Percentiles rank a stretch among this genome's conserved stretches.
Conservation (phyloP, 371 early-diverging fungal species). For the Zychaea mexicana region DNA sequence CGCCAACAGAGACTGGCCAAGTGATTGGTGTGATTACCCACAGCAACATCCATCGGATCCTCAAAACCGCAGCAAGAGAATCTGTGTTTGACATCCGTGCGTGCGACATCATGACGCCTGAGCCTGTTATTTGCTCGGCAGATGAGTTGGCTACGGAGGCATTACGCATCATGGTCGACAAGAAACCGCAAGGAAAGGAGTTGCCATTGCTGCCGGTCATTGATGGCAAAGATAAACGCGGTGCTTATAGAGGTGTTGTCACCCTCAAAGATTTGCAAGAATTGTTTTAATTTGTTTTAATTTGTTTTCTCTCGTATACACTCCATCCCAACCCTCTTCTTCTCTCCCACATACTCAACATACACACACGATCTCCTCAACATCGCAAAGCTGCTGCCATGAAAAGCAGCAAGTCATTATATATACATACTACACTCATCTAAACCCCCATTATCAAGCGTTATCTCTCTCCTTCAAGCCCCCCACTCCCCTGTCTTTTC, state of each 20-base stretch:
- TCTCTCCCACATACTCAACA: too few species aligned
- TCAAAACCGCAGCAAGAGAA: constrained; percentile 35
- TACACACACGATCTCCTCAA: too few species aligned
- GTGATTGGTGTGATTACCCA: constrained; percentile 50
- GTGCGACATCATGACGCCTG: constrained; percentile 38
- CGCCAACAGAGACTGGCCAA: background rate
- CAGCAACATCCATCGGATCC: constrained; percentile 37
- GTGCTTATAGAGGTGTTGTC: constrained; percentile 38
- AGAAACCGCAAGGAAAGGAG: constrained; percentile 11
- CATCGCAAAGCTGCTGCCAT: too few species aligned
- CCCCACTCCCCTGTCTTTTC: too few species aligned
- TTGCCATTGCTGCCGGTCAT: constrained; percentile 45
- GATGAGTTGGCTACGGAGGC: constrained; percentile 45
- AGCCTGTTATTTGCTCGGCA: constrained; percentile 30
- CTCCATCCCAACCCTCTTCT: background rate
- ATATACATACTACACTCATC: too few species aligned
- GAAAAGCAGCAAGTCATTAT: too few species aligned
- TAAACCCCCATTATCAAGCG: too few species aligned
- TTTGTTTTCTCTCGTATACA: background rate
- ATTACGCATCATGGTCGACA: constrained; percentile 25
- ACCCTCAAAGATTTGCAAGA: constrained; percentile 49
- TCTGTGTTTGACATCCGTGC: constrained; percentile 43
- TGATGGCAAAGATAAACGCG: constrained; percentile 17
- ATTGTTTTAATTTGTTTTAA: constrained; percentile 24
- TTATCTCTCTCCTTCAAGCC: too few species aligned